These are phyloP conservation scores for Linnemannia elongata DNA, from an alignment of 192 early-diverging fungal genomes.

Conservation along the genomic window DNA sequence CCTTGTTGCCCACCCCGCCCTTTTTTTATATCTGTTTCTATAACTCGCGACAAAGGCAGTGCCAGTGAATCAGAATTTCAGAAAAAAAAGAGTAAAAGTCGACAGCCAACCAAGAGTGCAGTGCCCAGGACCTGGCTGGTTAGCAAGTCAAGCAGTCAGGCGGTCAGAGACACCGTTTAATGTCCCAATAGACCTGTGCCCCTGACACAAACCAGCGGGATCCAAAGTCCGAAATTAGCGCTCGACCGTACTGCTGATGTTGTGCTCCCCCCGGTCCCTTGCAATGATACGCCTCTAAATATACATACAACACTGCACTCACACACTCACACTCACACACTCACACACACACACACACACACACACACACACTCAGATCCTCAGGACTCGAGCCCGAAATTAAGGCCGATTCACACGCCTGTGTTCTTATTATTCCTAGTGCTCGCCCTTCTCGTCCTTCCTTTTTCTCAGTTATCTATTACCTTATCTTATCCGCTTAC, in stretches of 20 bases:
- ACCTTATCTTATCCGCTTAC: not conserved
- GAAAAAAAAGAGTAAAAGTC: not conserved
- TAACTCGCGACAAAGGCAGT: not conserved
- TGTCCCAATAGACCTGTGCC: not conserved
- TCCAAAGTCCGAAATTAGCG: constrained; percentile 44
- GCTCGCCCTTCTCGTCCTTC: not conserved
- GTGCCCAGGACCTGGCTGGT: not conserved
- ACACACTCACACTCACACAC: not conserved
- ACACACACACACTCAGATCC: not conserved
- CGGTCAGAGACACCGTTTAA: not conserved
- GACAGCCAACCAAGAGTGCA: not conserved
- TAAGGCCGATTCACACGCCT: constrained; percentile 5
- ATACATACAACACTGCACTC: not conserved
- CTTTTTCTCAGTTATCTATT: constrained; percentile 1
- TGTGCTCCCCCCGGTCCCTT: not conserved
- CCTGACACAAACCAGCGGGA: not conserved
- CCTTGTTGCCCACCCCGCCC: not conserved
- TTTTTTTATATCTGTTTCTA: not conserved
- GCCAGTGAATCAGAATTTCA: no score
- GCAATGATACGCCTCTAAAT: constrained; percentile 1
- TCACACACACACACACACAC: no score
- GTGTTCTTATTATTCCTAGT: not conserved
- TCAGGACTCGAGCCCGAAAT: not conserved
- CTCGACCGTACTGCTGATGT: not conserved
- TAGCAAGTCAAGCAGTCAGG: no score